Evolutionary conservation across 108 stramenopile species (phyloP).

Genomic region (Pseudonitzschia delicatissima): DNA sequence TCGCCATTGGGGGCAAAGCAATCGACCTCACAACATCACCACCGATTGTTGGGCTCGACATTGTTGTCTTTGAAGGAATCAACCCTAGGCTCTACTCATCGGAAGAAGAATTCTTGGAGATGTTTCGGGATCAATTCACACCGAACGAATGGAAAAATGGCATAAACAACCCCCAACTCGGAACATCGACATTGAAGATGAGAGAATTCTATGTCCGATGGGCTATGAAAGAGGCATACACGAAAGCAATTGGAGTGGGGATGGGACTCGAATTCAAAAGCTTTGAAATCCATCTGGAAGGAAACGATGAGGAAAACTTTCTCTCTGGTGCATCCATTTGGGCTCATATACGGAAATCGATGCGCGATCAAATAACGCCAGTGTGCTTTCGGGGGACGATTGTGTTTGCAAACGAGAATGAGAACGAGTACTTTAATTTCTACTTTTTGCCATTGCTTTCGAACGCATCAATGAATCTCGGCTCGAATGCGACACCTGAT

Average conservation of each 20-base stretch:
- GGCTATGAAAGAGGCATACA: slow-evolving; percentile 85
- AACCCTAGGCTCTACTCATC: slow-evolving; percentile 41
- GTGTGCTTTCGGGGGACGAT: neutral
- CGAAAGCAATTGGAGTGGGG: slow-evolving; percentile 79
- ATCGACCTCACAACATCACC: neutral
- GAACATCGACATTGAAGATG: slow-evolving; percentile 25
- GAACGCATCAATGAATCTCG: neutral
- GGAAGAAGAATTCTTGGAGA: slow-evolving; percentile 51
- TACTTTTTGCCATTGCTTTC: slow-evolving; percentile 18
- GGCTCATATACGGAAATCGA: neutral
- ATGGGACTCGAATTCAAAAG: slow-evolving; percentile 53
- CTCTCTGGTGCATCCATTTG: neutral
- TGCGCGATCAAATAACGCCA: neutral
- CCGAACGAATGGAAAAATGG: slow-evolving; percentile 52
- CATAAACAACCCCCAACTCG: slow-evolving; percentile 14
- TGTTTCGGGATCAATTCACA: slow-evolving; percentile 54
- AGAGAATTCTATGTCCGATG: slow-evolving; percentile 76
- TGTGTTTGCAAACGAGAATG: neutral
- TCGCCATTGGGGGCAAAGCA: neutral
- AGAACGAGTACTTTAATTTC: slow-evolving; percentile 10
- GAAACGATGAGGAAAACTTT: neutral
- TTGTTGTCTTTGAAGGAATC: slow-evolving; percentile 58
- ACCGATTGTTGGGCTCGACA: slow-evolving; percentile 55
- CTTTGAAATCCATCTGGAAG: slow-evolving; percentile 44
- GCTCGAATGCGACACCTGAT: neutral